Evolutionary conservation across 192 early-diverging fungal genomes (phyloP).

Genomic region (Coemansia sp.): DNA sequence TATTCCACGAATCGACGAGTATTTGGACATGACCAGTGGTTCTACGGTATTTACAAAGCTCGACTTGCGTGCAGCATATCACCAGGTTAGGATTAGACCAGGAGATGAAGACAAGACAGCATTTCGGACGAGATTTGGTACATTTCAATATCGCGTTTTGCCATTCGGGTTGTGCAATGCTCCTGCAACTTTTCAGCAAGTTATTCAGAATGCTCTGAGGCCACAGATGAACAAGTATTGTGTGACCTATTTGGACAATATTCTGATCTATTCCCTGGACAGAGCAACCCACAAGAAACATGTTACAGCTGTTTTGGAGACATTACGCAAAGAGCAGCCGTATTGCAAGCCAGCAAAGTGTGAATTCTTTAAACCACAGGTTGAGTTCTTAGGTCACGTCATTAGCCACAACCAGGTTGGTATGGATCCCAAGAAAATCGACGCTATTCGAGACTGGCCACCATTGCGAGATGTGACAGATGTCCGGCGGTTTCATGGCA

Average conservation of each 20-base stretch:
- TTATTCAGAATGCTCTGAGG: slow-evolving; percentile 30
- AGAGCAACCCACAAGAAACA: not conserved
- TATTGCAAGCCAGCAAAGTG: slow-evolving; percentile 7
- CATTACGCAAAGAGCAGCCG: not conserved
- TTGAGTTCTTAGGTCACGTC: slow-evolving; percentile 11
- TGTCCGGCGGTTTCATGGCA: slow-evolving; percentile 23
- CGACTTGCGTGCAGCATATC: slow-evolving; percentile 23
- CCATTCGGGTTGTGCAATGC: slow-evolving; percentile 57
- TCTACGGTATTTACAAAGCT: too few relatives aligned
- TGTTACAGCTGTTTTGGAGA: not conserved
- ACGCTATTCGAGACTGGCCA: slow-evolving; percentile 9
- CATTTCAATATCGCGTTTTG: slow-evolving; percentile 58
- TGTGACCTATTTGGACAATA: slow-evolving; percentile 12
- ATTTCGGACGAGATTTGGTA: slow-evolving; percentile 37
- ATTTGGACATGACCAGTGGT: not conserved
- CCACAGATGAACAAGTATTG: slow-evolving; percentile 29
- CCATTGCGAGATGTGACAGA: not conserved
- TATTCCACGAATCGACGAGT: slow-evolving; percentile 49
- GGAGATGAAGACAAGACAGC: slow-evolving; percentile 50
- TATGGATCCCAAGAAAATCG: slow-evolving; percentile 20
- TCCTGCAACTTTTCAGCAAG: slow-evolving; percentile 57
- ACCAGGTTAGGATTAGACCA: slow-evolving; percentile 39
- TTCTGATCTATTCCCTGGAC: not conserved
- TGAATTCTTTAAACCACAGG: not conserved
- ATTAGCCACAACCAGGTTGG: not conserved